phyloP scores from a whole-genome alignment of 768 basidiomycete species.

The Mycena sanguinolenta region DNA sequence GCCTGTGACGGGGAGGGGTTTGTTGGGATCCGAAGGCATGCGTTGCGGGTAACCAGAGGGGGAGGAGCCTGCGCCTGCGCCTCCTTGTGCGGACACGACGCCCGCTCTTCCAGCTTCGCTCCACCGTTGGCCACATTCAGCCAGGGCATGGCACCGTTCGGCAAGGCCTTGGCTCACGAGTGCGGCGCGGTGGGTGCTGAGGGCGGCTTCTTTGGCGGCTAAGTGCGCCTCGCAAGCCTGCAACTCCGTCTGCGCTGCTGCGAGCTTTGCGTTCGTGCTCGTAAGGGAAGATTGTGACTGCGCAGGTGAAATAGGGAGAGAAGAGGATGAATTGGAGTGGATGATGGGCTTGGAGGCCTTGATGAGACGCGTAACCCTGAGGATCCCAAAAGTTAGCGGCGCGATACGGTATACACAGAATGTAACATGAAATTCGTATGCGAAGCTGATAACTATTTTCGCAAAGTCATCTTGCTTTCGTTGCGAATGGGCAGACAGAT shows the following conservation, averaged over 20 bases:
- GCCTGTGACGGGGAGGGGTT: constrained; percentile 45
- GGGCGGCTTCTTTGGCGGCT: constrained; percentile 75
- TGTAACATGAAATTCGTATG: not conserved
- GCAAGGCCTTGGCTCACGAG: constrained; percentile 74
- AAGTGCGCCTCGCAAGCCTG: constrained; percentile 88
- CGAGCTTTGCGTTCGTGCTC: constrained; percentile 59
- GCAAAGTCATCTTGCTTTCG: not conserved
- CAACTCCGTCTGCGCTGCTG: constrained; percentile 78
- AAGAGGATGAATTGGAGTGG: constrained; percentile 55
- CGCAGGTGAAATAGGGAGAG: constrained; percentile 54
- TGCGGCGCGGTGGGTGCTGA: constrained; percentile 64
- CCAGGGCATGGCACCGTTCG: constrained; percentile 72
- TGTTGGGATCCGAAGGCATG: constrained; percentile 29
- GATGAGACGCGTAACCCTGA: constrained; percentile 82
- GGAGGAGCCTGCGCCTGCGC: not conserved
- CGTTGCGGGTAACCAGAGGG: not conserved
- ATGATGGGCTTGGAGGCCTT: constrained; percentile 74
- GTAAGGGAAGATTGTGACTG: constrained; percentile 40
- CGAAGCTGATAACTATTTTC: not conserved
- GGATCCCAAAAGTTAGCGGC: constrained; percentile 1
- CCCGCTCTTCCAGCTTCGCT: constrained; percentile 74
- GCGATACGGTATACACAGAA: not conserved
- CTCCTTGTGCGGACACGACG: constrained; percentile 22
- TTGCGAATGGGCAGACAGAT: no score
- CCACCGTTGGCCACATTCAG: constrained; percentile 80